phyloP scores from a whole-genome alignment of 2,329 filamentous ascomycete species.

The Colletotrichum sublineola region DNA sequence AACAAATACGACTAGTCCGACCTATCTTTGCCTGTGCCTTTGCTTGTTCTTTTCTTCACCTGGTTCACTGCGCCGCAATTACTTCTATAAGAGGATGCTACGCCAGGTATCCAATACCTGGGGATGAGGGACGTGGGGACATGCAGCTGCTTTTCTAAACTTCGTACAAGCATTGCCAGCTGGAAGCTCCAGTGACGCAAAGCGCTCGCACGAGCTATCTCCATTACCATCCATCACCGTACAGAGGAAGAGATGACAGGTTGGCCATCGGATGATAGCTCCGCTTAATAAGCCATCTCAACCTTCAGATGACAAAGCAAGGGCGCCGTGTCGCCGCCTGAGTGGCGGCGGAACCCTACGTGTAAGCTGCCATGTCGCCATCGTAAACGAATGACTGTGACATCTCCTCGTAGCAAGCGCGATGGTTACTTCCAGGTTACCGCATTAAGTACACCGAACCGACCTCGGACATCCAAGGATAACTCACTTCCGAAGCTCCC shows the following conservation, averaged over 20 bases:
- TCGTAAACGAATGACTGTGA: slow-evolving; percentile 13
- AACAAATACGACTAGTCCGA: not conserved
- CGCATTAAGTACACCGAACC: not conserved
- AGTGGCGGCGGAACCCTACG: slow-evolving; percentile 19
- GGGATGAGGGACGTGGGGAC: not conserved
- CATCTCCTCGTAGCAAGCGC: not conserved
- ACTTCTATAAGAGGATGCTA: not conserved
- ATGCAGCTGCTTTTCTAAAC: not conserved
- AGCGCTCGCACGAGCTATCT: not conserved
- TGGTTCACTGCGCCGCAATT: not conserved
- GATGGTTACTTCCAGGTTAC: not conserved
- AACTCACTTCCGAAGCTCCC: not conserved
- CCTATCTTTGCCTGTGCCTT: not conserved
- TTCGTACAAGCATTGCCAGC: not conserved
- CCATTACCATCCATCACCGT: not conserved
- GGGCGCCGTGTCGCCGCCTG: not conserved
- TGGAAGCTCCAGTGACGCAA: not conserved
- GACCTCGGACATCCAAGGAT: not conserved
- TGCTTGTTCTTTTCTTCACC: not conserved
- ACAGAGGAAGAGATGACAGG: not conserved
- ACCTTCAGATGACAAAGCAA: slow-evolving; percentile 38
- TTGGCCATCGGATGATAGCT: not conserved
- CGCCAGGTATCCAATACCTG: not conserved
- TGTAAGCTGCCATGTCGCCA: not conserved
- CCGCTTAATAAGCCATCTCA: slow-evolving; percentile 5